Conservation (phyloP, 768 basidiomycete species). For the Lentinula detonsa region DNA sequence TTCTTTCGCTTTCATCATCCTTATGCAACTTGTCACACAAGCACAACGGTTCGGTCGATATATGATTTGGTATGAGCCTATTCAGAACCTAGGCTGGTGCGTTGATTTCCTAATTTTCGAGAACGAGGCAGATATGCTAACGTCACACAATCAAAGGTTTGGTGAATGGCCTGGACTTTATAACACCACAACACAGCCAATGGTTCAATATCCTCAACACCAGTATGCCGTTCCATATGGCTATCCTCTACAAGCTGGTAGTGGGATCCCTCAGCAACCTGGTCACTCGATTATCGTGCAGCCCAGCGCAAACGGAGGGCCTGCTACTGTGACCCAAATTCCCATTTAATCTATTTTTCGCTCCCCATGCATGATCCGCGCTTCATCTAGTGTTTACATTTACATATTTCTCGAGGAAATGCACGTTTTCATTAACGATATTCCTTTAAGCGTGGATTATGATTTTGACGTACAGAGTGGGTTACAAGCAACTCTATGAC, state of each 20-base stretch:
- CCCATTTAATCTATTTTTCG: constrained; percentile 28
- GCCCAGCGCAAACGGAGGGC: constrained; percentile 54
- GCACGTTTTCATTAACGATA: background rate
- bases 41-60: constrained; percentile 49
- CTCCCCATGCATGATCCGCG: background rate
- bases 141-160: constrained; percentile 37
- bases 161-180: constrained; percentile 64
- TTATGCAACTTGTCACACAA: constrained; percentile 49
- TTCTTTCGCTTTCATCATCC: constrained; percentile 43
- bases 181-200: constrained; percentile 28
- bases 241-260: constrained; percentile 21
- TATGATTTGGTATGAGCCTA: constrained; percentile 54
- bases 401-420: background rate
- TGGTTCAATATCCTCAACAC: constrained; percentile 28
- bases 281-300: constrained; percentile 67
- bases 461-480: background rate
- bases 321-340: constrained; percentile 57
- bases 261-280: constrained; percentile 41
- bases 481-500: background rate
- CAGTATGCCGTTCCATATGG: constrained; percentile 14
- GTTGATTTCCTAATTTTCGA: background rate
- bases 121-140: background rate
- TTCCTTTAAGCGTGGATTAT: background rate
- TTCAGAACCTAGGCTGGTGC: constrained; percentile 19
- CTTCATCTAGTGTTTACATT: background rate